phyloP scores from a whole-genome alignment of 176 grass and related monocot genomes.

The Paspalum notatum region DNA sequence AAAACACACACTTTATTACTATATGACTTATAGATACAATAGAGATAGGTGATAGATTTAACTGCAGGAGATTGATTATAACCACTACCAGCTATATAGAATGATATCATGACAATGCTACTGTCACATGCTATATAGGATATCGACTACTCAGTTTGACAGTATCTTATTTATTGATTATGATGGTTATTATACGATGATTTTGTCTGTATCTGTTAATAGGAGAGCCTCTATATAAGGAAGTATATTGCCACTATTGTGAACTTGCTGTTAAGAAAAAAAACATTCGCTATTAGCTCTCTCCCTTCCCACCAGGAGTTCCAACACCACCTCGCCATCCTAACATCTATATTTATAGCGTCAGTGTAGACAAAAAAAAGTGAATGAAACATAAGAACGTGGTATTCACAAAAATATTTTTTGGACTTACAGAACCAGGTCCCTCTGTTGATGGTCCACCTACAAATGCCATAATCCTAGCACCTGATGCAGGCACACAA shows the following conservation, averaged over 20 bases:
- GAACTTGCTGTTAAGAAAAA: not conserved
- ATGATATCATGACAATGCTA: not conserved
- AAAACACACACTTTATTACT: not conserved
- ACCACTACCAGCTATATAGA: not conserved
- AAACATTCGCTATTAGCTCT: not conserved
- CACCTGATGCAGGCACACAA: constrained; percentile 92
- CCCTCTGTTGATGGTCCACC: constrained; percentile 87
- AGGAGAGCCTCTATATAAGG: not conserved
- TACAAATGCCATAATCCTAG: constrained; percentile 96
- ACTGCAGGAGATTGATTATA: not conserved
- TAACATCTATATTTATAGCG: not conserved
- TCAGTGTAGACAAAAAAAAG: not conserved
- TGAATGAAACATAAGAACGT: constrained; percentile 11
- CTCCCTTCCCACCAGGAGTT: not conserved
- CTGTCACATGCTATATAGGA: not conserved
- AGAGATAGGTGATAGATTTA: not conserved
- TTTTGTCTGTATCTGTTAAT: not conserved
- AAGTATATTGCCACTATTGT: not conserved
- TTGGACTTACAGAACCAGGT: constrained; percentile 84
- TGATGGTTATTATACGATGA: constrained; percentile 11
- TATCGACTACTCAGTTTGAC: not conserved
- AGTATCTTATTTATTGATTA: constrained; percentile 6
- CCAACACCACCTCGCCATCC: not conserved
- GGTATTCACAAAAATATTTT: not conserved
- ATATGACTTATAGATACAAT: not conserved